Evolutionary conservation across 176 grass and related monocot species (phyloP).

Genomic region (Oryza meyeriana): DNA sequence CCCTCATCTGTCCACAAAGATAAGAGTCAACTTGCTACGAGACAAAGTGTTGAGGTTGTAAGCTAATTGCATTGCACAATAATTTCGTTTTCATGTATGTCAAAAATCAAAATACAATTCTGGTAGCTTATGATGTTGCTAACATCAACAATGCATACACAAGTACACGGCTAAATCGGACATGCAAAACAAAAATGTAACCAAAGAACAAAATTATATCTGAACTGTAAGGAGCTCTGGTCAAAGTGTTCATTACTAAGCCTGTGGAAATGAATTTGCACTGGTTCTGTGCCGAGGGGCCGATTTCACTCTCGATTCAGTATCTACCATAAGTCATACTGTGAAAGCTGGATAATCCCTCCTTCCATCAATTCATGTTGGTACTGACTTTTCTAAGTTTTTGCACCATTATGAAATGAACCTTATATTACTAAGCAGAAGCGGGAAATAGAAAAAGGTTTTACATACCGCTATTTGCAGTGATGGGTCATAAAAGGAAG

Average conservation of each 20-base stretch:
- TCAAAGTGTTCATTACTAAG: not conserved
- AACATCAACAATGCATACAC: not conserved
- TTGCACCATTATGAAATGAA: not conserved
- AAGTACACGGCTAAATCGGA: not conserved
- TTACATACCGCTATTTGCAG: conserved; percentile 51
- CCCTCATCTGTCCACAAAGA: conserved; percentile 45
- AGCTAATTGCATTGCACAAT: not conserved
- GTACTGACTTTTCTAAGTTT: not conserved
- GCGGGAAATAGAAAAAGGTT: not conserved
- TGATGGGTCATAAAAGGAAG: conserved; percentile 49
- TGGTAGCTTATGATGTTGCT: not conserved
- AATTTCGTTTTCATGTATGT: not conserved
- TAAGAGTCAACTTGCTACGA: not conserved
- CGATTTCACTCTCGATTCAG: not conserved
- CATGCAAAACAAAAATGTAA: not conserved
- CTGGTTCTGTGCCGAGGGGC: not conserved
- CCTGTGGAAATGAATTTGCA: not conserved
- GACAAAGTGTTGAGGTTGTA: not conserved
- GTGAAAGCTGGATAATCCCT: not conserved
- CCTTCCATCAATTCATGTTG: not conserved
- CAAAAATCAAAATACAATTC: conserved; percentile 5
- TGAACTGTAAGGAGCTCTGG: not conserved
- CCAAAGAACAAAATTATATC: not conserved
- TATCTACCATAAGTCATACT: not conserved
- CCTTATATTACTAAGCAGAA: not conserved